A percentile compares a stretch with the other conserved stretches of the same genome.
These are phyloP conservation scores for Colletotrichum lentis DNA, from an alignment of 2,329 filamentous ascomycete genomes.

Conservation along the genomic window DNA sequence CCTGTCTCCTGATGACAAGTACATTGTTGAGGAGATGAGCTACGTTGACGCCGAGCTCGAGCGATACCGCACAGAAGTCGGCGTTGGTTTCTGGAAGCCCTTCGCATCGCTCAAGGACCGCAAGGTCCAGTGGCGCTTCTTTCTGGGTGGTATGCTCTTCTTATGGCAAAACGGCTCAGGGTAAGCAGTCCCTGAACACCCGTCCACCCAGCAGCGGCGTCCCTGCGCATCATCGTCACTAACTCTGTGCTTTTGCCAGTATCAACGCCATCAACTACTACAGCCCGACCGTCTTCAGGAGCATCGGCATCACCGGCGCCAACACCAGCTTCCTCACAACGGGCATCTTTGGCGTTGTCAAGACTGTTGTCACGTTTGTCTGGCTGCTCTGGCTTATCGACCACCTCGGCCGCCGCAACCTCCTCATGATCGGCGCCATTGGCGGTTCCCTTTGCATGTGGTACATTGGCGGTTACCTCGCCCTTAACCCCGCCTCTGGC, in stretches of 20 bases:
- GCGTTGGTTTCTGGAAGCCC: conserved; percentile 78
- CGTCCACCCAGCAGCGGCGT: not conserved
- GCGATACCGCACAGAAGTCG: conserved; percentile 68
- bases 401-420: conserved; percentile 59
- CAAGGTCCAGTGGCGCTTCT: conserved; percentile 74
- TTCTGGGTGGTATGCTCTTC: conserved; percentile 77
- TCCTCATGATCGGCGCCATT: conserved; percentile 70
- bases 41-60: conserved; percentile 76
- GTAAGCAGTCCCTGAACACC: not conserved
- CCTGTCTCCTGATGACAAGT: conserved; percentile 63
- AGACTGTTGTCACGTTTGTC: conserved; percentile 72
- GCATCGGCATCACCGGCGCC: conserved; percentile 56
- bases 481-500: conserved; percentile 46
- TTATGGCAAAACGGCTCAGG: conserved; percentile 77
- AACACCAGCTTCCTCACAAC: conserved; percentile 65
- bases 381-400: conserved; percentile 77
- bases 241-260: conserved; percentile 50
- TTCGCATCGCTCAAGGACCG: conserved; percentile 66
- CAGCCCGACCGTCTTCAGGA: conserved; percentile 71
- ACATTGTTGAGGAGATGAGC: conserved; percentile 77
- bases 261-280: conserved; percentile 86
- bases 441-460: conserved; percentile 67
- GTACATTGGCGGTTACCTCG: conserved; percentile 66
- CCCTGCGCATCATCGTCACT: not conserved
- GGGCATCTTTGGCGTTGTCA: conserved; percentile 80